Evolutionary conservation across 2,329 filamentous ascomycete genomes (phyloP).

Genomic region (Aspergillus hiratsukae): DNA sequence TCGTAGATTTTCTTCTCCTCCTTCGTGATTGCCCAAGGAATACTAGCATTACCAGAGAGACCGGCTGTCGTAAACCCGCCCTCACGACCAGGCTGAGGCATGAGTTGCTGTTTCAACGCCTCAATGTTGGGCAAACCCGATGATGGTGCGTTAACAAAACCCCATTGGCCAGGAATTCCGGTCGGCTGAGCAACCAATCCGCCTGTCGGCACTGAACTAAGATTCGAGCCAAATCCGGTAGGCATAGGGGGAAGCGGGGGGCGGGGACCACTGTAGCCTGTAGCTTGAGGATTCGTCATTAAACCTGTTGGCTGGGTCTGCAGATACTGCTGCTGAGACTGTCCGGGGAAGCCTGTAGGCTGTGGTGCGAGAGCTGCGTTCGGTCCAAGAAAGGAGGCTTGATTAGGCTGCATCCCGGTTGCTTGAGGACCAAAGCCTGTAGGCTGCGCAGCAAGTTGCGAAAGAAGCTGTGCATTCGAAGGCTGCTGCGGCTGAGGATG

Average conservation of each 20-base stretch:
- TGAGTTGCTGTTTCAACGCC: conserved; percentile 86
- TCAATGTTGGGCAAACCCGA: conserved; percentile 91
- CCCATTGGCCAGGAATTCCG: conserved; percentile 90
- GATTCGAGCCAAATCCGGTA: conserved; percentile 60
- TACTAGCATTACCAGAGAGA: conserved; percentile 86
- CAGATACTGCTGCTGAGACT: conserved; percentile 51
- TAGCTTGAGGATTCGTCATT: conserved; percentile 65
- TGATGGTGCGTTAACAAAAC: conserved; percentile 90
- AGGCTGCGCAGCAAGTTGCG: conserved; percentile 52
- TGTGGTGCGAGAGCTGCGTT: conserved; percentile 32
- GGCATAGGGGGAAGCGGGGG: conserved; percentile 83
- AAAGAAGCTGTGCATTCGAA: conserved; percentile 61
- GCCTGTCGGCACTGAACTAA: conserved; percentile 61
- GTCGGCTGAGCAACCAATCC: conserved; percentile 95
- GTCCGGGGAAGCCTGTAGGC: conserved; percentile 41
- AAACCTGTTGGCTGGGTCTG: conserved; percentile 69
- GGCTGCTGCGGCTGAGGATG: conserved; percentile 67
- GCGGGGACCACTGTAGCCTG: conserved; percentile 73
- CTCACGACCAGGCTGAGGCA: conserved; percentile 93
- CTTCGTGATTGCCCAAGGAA: conserved; percentile 98
- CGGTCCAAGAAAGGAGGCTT: conserved; percentile 44
- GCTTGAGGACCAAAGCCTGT: conserved; percentile 56
- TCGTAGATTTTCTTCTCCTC: conserved; percentile 98
- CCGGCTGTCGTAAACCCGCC: conserved; percentile 79
- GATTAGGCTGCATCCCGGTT: conserved; percentile 61